Base-by-base conservation (phyloP, 2,329 filamentous ascomycete genomes). In the Ophiostoma himal-ulmi region DNA sequence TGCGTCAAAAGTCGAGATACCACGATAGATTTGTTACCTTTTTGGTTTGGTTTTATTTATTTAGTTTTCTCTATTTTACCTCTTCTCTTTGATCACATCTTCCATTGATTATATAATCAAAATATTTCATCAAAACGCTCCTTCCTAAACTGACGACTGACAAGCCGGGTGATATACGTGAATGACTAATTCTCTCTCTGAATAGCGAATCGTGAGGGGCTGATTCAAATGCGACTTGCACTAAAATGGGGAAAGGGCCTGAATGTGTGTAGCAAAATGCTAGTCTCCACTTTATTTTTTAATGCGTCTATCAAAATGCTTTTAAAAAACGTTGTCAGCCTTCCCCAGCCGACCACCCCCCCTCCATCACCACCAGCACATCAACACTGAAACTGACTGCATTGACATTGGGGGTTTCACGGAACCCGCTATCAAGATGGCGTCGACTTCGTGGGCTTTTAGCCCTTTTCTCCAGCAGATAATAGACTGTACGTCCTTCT, bases 371-470 rank as follows among this genome's bases (percentile, higher is more conserved):
- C 62, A 54, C 66, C n/a, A 57, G n/a, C 34, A 39, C 44, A 10
- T 39, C 37, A 17, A n/a, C 17, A 57, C 34, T 26, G 62, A 22
- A 44, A 22, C 14, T 48, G 65, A 37, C 37, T 6, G 5, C 57
- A 20, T 57, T 66, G 52, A 20, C 37, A 36, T 64, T 34, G 62
- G 20, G 34, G 20, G 34, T n/a, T 17, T 39, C 54, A 20, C 52
- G 64, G 41, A 67, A 68, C 66, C 52, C 22, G 36, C 17, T 22
- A 39, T 39, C 62, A 65, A 39, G 22, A 74, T 74, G 73, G 71
- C 68, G 14, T 70, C 68, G 48, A 67, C 67, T 44, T 26, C 65
- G 2, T 70, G 70, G 71, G 69, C 48, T 11, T 65, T 39, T 1
- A 22, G 62, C 34, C 62, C 62, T 39, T 36, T 22, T 5, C 62